phyloP scores from a whole-genome alignment of 176 grass and related monocot genomes.

The Triticum monococcum region DNA sequence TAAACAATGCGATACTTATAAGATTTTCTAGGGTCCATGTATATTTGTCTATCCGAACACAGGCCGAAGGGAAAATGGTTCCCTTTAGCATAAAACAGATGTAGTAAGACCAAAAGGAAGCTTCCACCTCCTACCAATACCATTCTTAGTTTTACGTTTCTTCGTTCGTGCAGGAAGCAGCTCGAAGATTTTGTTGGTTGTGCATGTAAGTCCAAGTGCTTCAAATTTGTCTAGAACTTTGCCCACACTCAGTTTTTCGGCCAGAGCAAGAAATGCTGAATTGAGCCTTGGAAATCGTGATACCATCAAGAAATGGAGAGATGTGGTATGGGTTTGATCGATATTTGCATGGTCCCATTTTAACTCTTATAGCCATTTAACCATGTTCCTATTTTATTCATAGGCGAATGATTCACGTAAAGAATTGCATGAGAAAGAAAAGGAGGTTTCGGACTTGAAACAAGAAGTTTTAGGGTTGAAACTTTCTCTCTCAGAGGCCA shows the following conservation, averaged over 20 bases:
- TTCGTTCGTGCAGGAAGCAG: constrained; percentile 61
- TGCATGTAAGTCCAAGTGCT: constrained; percentile 87
- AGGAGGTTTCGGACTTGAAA: constrained; percentile 71
- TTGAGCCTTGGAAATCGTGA: constrained; percentile 98
- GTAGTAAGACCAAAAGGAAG: neutral
- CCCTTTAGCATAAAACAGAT: constrained; percentile 12
- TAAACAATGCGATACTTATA: neutral
- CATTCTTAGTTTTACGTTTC: constrained; percentile 18
- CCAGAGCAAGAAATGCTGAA: constrained; percentile 95
- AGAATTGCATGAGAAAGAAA: constrained; percentile 93
- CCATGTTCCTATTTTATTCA: constrained; percentile 34
- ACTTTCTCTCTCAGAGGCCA: constrained; percentile 78
- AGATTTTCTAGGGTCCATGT: neutral
- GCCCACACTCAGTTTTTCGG: constrained; percentile 80
- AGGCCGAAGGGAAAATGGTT: neutral
- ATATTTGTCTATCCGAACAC: constrained; percentile 26
- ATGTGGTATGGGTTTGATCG: constrained; percentile 70
- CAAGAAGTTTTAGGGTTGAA: constrained; percentile 81
- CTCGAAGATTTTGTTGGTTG: constrained; percentile 87
- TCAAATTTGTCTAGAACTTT: constrained; percentile 91
- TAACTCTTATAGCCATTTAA: constrained; percentile 6
- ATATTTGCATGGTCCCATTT: constrained; percentile 2
- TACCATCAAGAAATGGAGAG: constrained; percentile 99
- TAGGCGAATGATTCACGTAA: constrained; percentile 98
- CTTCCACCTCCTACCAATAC: neutral